Evolutionary conservation across 371 early-diverging fungal genomes (phyloP), one percentile per base, ranked within the genome.

Genomic region (Syncephalastrum monosporum): DNA sequence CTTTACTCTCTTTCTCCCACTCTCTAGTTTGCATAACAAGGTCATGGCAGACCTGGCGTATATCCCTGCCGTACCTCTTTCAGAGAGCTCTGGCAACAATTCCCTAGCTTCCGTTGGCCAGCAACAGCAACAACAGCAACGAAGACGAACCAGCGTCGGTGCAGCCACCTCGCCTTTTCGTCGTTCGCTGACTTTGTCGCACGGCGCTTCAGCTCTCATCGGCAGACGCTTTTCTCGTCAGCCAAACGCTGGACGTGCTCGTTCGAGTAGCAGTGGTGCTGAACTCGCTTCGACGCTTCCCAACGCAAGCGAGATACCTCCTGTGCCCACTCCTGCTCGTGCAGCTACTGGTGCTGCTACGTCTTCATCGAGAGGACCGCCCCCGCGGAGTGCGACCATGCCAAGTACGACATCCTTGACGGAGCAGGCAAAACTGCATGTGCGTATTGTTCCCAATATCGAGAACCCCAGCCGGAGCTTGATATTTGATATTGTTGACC

Each of bases 401-500:
- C 15, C 47, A 44, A 21, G 49, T n/a, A 33, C 41, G 16, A 44
- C 55, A 15, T 17, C 3, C 23, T 24, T 19, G 15, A 24, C 14
- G 42, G 50, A 42, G 43, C 44, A 33, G 42, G 19, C 50, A 21
- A 24, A 48, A 2, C 29, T 66, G 16, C 88, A 87, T 67, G 82
- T 91, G 25, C 87, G 91, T 1, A 86, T 91, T 45, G 91, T 89
- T 24, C 91, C 91, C 19, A 88, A 86, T 67, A 79, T 90, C 57
- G 91, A 90, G 27, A 80, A 83, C 24, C 84, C 85, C 29, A 75
- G 70, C 59, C 82, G 91, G 23, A 87, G 88, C 33, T 75, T 93
- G 17, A 86, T 90, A 51, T 93, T 93, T 69, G 88, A 87, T 25
- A 86, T 88, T 16, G 85, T 93, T 51, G 91, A 91, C 67, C 85